These are phyloP conservation scores for Astrothelium macrocarpum DNA, from an alignment of 495 filamentous ascomycete species.

Conservation along the genomic window DNA sequence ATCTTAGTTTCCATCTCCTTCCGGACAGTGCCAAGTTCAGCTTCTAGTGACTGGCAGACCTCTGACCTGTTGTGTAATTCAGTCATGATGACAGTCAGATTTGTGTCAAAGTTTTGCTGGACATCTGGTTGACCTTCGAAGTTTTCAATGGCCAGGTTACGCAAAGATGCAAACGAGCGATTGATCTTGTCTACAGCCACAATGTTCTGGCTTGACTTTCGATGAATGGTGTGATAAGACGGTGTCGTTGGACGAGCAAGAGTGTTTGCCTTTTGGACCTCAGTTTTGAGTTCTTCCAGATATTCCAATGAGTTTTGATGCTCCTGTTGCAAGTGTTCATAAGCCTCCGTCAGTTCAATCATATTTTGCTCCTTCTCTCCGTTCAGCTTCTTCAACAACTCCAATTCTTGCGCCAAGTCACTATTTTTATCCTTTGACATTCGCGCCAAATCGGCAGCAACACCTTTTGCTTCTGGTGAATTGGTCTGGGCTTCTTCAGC, in stretches of 20 bases:
- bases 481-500: neutral
- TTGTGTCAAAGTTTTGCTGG: constrained; percentile 86
- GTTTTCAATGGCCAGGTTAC: constrained; percentile 76
- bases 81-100: constrained; percentile 85
- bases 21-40: constrained; percentile 70
- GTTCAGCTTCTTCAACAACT: constrained; percentile 57
- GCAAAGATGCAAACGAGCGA: constrained; percentile 79
- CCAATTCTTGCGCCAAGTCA: constrained; percentile 50
- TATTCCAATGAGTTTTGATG: constrained; percentile 74
- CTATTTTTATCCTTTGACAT: neutral
- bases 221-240: constrained; percentile 65
- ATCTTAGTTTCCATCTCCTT: constrained; percentile 96
- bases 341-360: constrained; percentile 60
- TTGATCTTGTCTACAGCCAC: constrained; percentile 86
- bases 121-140: constrained; percentile 72
- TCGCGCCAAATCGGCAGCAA: constrained; percentile 16
- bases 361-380: constrained; percentile 70
- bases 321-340: constrained; percentile 67
- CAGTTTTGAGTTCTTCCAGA: constrained; percentile 80
- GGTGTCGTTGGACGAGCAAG: constrained; percentile 45
- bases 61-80: constrained; percentile 82
- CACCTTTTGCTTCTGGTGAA: constrained; percentile 14
- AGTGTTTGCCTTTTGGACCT: constrained; percentile 56
- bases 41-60: constrained; percentile 78
- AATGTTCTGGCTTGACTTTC: constrained; percentile 88